Percentiles rank a stretch among this genome's conserved stretches.
phyloP scores from a whole-genome alignment of 371 early-diverging fungal species.

The Neoconidiobolus thromboides region DNA sequence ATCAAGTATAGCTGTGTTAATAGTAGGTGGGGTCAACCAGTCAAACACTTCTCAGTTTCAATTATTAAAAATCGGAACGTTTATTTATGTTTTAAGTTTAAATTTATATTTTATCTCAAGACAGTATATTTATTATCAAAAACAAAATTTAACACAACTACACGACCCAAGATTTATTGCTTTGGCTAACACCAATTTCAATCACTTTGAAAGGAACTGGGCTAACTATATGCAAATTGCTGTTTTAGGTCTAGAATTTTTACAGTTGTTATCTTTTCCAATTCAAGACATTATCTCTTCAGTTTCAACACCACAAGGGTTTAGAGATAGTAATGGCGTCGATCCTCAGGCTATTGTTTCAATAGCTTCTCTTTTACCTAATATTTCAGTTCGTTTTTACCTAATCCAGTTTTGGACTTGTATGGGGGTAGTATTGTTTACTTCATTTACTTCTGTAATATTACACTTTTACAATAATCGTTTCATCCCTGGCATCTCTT shows the following conservation, averaged over 20 bases:
- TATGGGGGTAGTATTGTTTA: slow-evolving; percentile 12
- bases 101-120: slow-evolving; percentile 20
- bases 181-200: slow-evolving; percentile 14
- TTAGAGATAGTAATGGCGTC: neutral
- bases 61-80: neutral
- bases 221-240: slow-evolving; percentile 17
- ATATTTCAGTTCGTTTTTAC: slow-evolving; percentile 15
- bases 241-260: slow-evolving; percentile 18
- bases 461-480: slow-evolving; percentile 14
- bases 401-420: slow-evolving; percentile 20
- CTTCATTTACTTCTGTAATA: slow-evolving; percentile 8
- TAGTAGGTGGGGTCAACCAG: too few relatives aligned
- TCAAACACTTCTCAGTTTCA: neutral
- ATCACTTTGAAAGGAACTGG: slow-evolving; percentile 14
- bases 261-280: slow-evolving; percentile 22
- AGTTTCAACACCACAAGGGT: too few relatives aligned
- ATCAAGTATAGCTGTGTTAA: neutral
- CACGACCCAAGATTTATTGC: slow-evolving; percentile 19
- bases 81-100: slow-evolving; percentile 15
- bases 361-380: slow-evolving; percentile 17
- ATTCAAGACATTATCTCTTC: slow-evolving; percentile 15
- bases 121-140: slow-evolving; percentile 20
- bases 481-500: slow-evolving; percentile 9
- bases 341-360: neutral
- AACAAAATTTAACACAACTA: slow-evolving; percentile 11